Percentiles rank a stretch among this genome's conserved stretches.
Evolutionary conservation across 306 rosid species (phyloP).

Genomic region (Neltuma alba): DNA sequence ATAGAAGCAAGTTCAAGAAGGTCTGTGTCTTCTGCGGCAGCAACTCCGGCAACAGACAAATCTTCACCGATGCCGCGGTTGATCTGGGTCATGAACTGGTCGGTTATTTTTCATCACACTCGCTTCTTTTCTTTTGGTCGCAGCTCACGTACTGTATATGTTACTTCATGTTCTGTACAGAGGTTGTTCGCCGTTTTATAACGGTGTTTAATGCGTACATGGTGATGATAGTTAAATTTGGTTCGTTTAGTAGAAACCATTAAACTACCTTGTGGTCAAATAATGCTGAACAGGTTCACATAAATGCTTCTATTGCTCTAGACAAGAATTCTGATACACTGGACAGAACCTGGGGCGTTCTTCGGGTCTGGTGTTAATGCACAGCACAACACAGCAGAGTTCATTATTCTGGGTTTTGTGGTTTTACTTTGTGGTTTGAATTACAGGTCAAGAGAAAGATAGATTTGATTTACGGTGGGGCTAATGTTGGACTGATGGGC

Average conservation of each 20-base stretch:
- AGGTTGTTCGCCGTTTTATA: neutral
- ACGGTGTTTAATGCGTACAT: neutral
- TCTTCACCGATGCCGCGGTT: conserved; percentile 83
- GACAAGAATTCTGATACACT: neutral
- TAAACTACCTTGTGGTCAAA: conserved; percentile 34
- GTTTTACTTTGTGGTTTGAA: conserved; percentile 28
- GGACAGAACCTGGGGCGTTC: conserved; percentile 3
- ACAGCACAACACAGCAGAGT: neutral
- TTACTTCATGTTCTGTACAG: too few species aligned
- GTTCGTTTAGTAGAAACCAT: conserved; percentile 11
- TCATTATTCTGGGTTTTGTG: conserved; percentile 25
- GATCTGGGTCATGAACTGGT: conserved; percentile 83
- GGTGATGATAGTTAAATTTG: neutral
- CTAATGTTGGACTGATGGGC: conserved; percentile 89
- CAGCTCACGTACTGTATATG: neutral
- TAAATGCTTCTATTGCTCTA: conserved; percentile 29
- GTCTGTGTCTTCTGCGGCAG: conserved; percentile 93
- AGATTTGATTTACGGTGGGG: conserved; percentile 90
- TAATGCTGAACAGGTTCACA: conserved; percentile 8
- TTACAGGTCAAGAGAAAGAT: conserved; percentile 76
- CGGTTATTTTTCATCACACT: conserved; percentile 16
- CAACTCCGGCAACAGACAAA: conserved; percentile 72
- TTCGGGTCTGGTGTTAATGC: conserved; percentile 20
- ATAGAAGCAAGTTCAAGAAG: conserved; percentile 66
- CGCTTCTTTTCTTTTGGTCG: neutral